phyloP scores from a whole-genome alignment of 352 stramenopile species.

The Phytophthora parvispora region DNA sequence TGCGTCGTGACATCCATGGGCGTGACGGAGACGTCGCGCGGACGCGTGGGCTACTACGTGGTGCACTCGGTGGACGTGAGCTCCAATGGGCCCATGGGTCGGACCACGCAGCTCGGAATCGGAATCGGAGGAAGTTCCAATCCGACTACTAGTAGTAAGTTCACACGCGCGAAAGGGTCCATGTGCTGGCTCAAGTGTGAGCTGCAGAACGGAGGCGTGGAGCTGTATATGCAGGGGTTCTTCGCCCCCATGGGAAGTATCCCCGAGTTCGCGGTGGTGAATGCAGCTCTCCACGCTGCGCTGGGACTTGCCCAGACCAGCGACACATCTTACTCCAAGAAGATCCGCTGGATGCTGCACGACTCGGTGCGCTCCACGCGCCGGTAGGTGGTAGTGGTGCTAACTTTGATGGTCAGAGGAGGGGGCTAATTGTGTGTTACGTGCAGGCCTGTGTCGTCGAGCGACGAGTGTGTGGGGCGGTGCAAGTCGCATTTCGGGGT shows the following conservation, averaged over 20 bases:
- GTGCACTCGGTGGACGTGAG: slow-evolving; percentile 50
- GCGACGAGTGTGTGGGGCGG: slow-evolving; percentile 39
- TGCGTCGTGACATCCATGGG: slow-evolving; percentile 48
- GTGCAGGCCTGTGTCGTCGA: slow-evolving; percentile 17
- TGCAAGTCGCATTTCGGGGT: slow-evolving; percentile 45
- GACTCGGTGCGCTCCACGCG: slow-evolving; percentile 37
- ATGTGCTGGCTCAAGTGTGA: slow-evolving; percentile 59
- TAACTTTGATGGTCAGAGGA: not conserved
- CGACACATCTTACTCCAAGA: slow-evolving; percentile 51
- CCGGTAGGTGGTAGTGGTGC: slow-evolving; percentile 11
- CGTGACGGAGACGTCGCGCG: slow-evolving; percentile 23
- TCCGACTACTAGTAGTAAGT: slow-evolving; percentile 15
- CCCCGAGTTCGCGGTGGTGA: slow-evolving; percentile 38
- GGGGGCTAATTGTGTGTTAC: not conserved
- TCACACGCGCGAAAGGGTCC: slow-evolving; percentile 38
- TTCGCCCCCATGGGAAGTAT: slow-evolving; percentile 44
- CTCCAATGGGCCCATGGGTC: slow-evolving; percentile 18
- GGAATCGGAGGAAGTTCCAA: not conserved
- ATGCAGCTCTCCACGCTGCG: slow-evolving; percentile 30
- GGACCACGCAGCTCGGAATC: slow-evolving; percentile 26
- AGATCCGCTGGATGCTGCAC: slow-evolving; percentile 58
- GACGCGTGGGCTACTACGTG: slow-evolving; percentile 50
- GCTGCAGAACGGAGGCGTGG: slow-evolving; percentile 37
- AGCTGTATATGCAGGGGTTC: slow-evolving; percentile 56
- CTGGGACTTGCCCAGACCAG: slow-evolving; percentile 42